Evolutionary conservation across 108 stramenopile genomes (phyloP).

Genomic region (Cyclostephanos invisitatus): DNA sequence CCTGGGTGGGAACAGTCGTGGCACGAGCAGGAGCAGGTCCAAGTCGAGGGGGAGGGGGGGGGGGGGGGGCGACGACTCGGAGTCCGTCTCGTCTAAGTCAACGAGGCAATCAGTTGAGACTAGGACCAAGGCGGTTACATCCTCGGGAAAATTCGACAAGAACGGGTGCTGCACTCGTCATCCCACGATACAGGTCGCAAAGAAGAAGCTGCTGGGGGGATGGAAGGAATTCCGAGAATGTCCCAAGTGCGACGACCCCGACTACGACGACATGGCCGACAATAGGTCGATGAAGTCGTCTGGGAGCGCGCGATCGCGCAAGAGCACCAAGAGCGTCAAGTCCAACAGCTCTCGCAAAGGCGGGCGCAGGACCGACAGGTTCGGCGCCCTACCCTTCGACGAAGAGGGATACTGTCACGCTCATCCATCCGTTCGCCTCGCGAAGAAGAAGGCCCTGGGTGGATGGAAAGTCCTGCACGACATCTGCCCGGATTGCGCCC

Average conservation of each 20-base stretch:
- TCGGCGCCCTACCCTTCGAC: conserved; percentile 44
- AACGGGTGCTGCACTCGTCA: conserved; percentile 50
- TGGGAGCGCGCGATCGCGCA: conserved; percentile 5
- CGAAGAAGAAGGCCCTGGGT: conserved; percentile 50
- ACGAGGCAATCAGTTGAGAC: conserved; percentile 28
- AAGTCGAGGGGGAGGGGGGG: conserved; percentile 3
- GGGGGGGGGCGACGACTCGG: neutral
- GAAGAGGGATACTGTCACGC: conserved; percentile 50
- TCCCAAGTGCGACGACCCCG: conserved; percentile 46
- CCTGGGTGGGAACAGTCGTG: neutral
- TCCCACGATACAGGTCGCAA: conserved; percentile 41
- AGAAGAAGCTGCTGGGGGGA: conserved; percentile 46
- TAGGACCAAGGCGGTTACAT: conserved; percentile 30
- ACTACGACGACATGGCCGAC: conserved; percentile 43
- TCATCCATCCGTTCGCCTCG: conserved; percentile 38
- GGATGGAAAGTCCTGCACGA: conserved; percentile 51
- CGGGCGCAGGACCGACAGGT: conserved; percentile 39
- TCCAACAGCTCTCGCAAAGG: conserved; percentile 25
- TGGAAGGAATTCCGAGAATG: conserved; percentile 47
- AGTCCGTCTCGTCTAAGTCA: conserved; percentile 22
- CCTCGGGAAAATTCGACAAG: conserved; percentile 40
- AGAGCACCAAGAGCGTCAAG: conserved; percentile 10
- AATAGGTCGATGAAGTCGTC: conserved; percentile 13
- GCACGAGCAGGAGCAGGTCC: conserved; percentile 1
- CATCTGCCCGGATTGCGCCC: conserved; percentile 49